These are phyloP conservation scores for Lecanicillium sp. DNA, from an alignment of 2,329 filamentous ascomycete genomes.

Conservation along the genomic window DNA sequence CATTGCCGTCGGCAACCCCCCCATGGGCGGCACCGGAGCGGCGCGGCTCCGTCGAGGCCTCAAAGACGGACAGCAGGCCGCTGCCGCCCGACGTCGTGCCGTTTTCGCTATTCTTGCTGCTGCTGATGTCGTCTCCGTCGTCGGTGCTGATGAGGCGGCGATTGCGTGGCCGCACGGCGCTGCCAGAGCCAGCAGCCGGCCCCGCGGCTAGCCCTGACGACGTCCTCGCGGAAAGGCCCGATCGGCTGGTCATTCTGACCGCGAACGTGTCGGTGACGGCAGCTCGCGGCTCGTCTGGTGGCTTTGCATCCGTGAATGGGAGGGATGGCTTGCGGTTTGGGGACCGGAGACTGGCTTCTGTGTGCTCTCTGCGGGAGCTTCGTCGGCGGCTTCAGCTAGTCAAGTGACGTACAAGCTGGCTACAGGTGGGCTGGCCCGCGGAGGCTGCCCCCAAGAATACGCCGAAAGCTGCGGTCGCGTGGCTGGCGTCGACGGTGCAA, in stretches of 20 bases:
- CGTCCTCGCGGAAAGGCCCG: constrained; percentile 22
- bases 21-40: neutral
- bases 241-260: constrained; percentile 31
- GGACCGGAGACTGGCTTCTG: no score
- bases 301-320: constrained; percentile 26
- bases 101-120: constrained; percentile 26
- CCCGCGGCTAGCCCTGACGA: constrained; percentile 42
- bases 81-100: constrained; percentile 17
- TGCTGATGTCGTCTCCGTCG: constrained; percentile 21
- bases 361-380: no score
- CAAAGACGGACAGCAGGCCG: constrained; percentile 27
- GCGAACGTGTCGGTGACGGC: constrained; percentile 25
- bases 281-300: constrained; percentile 23
- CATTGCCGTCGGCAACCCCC: constrained; percentile 22
- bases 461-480: neutral
- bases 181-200: constrained; percentile 34
- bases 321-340: no score
- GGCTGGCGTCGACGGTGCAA: neutral
- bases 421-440: constrained; percentile 2
- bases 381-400: neutral
- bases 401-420: constrained; percentile 11
- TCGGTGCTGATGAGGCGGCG: constrained; percentile 36
- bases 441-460: neutral
- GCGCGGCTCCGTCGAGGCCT: constrained; percentile 22
- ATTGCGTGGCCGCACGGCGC: constrained; percentile 44